A percentile compares a stretch with the other conserved stretches of the same genome.
Conservation (phyloP, 345 rosid genomes). For the Raphanus sativus region DNA sequence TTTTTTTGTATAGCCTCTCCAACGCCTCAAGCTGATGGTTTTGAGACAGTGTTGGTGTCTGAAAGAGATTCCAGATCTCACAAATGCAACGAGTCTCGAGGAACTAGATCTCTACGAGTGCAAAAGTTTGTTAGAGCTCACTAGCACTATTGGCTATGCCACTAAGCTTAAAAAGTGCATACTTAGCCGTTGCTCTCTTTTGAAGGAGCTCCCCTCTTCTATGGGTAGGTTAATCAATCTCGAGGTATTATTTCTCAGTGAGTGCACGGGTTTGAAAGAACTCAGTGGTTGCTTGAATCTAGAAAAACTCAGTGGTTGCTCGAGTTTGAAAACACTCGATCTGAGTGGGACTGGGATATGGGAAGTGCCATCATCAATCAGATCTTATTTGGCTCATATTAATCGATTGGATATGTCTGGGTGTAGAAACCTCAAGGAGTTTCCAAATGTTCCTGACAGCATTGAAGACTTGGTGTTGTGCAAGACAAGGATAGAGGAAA, state of each 20-base stretch:
- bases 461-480: neutral
- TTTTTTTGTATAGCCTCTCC: neutral
- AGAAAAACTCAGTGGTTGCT: neutral
- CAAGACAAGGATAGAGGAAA: neutral
- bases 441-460: constrained; percentile 28
- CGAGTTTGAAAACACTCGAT: neutral
- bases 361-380: constrained; percentile 22
- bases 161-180: neutral
- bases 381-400: neutral
- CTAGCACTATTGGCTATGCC: constrained; percentile 4
- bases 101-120: neutral
- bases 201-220: constrained; percentile 1
- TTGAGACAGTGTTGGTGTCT: neutral
- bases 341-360: neutral
- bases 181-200: neutral
- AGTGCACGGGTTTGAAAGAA: neutral
- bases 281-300: neutral
- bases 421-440: constrained; percentile 14
- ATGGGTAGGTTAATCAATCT: neutral
- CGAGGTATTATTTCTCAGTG: neutral
- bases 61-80: neutral
- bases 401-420: neutral
- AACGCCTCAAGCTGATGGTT: neutral
- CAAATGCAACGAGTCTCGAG: neutral
- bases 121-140: neutral